Percentiles rank a stretch among this genome's conserved stretches.
These are phyloP conservation scores for Metschnikowia shivogae DNA, from an alignment of 805 yeast genomes.

Conservation along the genomic window DNA sequence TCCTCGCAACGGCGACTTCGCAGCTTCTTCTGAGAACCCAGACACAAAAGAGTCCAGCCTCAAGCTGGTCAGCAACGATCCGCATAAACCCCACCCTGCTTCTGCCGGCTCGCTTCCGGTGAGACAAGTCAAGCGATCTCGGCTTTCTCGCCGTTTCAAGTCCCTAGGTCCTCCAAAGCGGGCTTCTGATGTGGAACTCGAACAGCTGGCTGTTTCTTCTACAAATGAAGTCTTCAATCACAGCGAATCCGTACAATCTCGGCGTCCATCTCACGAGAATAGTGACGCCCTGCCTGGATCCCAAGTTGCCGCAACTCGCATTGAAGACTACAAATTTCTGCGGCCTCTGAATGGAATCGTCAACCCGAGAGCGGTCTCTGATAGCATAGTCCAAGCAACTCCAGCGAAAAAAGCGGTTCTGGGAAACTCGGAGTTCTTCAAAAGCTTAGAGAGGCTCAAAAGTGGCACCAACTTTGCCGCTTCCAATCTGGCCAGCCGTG, in stretches of 20 bases:
- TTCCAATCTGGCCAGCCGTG: background rate
- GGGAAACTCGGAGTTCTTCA: constrained; percentile 17
- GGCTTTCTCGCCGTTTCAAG: constrained; percentile 34
- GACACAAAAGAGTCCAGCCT: background rate
- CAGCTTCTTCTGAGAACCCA: background rate
- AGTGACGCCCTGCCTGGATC: background rate
- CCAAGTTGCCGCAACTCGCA: background rate
- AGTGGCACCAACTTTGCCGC: constrained; percentile 7
- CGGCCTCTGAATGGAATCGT: background rate
- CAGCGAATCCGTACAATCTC: too few relatives aligned
- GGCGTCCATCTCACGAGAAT: background rate
- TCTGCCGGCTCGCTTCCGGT: background rate
- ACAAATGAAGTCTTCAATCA: too few relatives aligned
- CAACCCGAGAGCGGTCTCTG: background rate
- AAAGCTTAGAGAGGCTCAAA: constrained; percentile 15
- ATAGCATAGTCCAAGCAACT: background rate
- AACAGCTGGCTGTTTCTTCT: background rate
- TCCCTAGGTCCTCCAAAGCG: constrained; percentile 50
- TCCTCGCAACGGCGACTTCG: background rate
- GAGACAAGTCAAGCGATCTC: constrained; percentile 17
- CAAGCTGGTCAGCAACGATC: background rate
- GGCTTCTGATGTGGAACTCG: constrained; percentile 22
- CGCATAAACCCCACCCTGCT: background rate
- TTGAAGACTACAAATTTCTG: background rate
- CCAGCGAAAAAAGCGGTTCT: constrained; percentile 2